phyloP scores from a whole-genome alignment of 352 stramenopile genomes.

The Phytophthora crassamura region DNA sequence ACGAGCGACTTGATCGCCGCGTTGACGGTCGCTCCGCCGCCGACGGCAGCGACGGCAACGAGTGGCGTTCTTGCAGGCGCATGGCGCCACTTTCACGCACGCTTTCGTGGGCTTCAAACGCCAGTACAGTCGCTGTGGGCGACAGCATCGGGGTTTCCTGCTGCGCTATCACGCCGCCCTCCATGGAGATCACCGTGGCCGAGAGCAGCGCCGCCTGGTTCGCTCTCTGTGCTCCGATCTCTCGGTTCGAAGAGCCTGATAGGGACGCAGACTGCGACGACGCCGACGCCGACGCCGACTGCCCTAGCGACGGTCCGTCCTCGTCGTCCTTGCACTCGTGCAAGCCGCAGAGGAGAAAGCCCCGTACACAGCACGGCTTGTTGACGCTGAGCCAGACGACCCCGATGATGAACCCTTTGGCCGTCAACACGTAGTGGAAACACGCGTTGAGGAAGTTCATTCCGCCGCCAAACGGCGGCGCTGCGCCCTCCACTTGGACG shows the following conservation, averaged over 20 bases:
- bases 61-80: constrained; percentile 24
- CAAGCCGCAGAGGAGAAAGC: constrained; percentile 37
- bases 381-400: constrained; percentile 76
- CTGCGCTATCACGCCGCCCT: constrained; percentile 17
- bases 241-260: constrained; percentile 29
- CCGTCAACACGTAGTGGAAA: constrained; percentile 68
- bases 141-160: constrained; percentile 20
- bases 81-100: constrained; percentile 24
- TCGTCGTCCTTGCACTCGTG: constrained; percentile 35
- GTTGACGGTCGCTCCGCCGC: constrained; percentile 14
- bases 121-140: constrained; percentile 11
- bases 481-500: constrained; percentile 33
- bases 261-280: constrained; percentile 41
- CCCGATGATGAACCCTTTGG: constrained; percentile 68
- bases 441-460: constrained; percentile 54
- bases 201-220: constrained; percentile 16
- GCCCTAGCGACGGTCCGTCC: constrained; percentile 23
- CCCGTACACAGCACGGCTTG: constrained; percentile 59
- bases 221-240: constrained; percentile 3
- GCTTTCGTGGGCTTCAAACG: constrained; percentile 29
- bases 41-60: constrained; percentile 24
- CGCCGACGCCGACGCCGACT: constrained; percentile 23
- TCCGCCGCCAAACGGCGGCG: constrained; percentile 1
- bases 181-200: constrained; percentile 34
- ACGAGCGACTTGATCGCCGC: constrained; percentile 33